Percentiles rank a stretch among this genome's conserved stretches.
These are phyloP conservation scores for Saturnispora silvae DNA, from an alignment of 805 yeast species.

Conservation along the genomic window DNA sequence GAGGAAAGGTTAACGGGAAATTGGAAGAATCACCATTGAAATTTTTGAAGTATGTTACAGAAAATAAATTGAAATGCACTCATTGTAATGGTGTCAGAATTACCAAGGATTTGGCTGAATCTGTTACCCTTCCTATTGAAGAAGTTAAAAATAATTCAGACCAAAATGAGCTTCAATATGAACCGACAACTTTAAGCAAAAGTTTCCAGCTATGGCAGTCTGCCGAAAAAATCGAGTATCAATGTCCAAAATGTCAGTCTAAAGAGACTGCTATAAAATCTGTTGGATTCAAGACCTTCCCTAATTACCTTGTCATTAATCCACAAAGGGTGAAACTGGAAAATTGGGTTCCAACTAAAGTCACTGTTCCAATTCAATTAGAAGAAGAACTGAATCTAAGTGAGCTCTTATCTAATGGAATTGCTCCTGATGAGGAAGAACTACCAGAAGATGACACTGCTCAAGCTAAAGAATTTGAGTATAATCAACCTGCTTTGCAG, in stretches of 20 bases:
- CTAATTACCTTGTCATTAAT: conserved; percentile 58
- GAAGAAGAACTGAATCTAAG: conserved; percentile 35
- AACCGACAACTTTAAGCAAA: conserved; percentile 38
- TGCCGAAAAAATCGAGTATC: conserved; percentile 50
- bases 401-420: conserved; percentile 31
- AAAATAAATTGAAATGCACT: conserved; percentile 49
- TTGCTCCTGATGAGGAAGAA: conserved; percentile 30
- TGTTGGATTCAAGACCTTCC: conserved; percentile 49
- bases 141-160: conserved; percentile 26
- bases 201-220: conserved; percentile 36
- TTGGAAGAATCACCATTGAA: conserved; percentile 36
- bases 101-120: conserved; percentile 46
- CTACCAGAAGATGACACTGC: conserved; percentile 24
- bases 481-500: conserved; percentile 45
- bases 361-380: conserved; percentile 57
- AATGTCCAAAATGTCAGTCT: conserved; percentile 45
- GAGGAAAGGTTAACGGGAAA: conserved; percentile 25
- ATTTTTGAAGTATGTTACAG: conserved; percentile 52
- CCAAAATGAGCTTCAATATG: conserved; percentile 35
- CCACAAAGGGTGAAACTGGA: conserved; percentile 74
- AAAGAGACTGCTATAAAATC: conserved; percentile 29
- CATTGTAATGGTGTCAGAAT: conserved; percentile 54
- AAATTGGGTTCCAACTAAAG: conserved; percentile 84
- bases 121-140: conserved; percentile 48
- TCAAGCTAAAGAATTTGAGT: conserved; percentile 30